Conservation (phyloP, 1,139 yeast genomes). For the Hansenula lynferdii region DNA sequence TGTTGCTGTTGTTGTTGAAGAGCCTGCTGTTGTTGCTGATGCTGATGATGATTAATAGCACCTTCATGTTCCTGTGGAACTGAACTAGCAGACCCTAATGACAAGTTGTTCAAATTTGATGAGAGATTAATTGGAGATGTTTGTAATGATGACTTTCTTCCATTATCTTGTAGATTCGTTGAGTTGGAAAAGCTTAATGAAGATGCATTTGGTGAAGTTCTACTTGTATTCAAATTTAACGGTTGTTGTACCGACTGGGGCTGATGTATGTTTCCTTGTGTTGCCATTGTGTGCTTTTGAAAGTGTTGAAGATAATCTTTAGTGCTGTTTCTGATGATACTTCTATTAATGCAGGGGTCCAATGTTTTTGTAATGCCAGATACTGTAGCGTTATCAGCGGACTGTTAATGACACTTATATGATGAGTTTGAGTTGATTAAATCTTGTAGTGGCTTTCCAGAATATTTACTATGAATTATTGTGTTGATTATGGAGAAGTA, state of each 20-base stretch:
- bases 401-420: too few relatives aligned
- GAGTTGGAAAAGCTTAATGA: conserved; percentile 11
- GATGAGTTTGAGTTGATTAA: too few relatives aligned
- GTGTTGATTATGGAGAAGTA: too few relatives aligned
- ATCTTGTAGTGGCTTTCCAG: too few relatives aligned
- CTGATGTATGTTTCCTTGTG: background rate
- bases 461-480: too few relatives aligned
- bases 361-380: background rate
- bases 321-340: too few relatives aligned
- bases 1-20: conserved; percentile 22
- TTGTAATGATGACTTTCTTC: conserved; percentile 16
- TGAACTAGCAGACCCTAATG: conserved; percentile 6
- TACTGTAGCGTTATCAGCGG: background rate
- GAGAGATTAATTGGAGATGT: conserved; percentile 18
- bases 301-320: background rate
- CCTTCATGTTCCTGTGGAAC: conserved; percentile 4
- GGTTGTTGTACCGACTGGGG: background rate
- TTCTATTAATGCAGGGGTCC: background rate
- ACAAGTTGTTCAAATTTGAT: conserved; percentile 12
- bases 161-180: conserved; percentile 13
- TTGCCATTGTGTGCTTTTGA: background rate
- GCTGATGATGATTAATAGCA: conserved; percentile 21
- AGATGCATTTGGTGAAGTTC: conserved; percentile 16
- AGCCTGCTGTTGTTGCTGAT: conserved; percentile 10
- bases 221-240: conserved; percentile 11